Conservation (phyloP, 2,329 filamentous ascomycete species). For the Cladosporium sp. region DNA sequence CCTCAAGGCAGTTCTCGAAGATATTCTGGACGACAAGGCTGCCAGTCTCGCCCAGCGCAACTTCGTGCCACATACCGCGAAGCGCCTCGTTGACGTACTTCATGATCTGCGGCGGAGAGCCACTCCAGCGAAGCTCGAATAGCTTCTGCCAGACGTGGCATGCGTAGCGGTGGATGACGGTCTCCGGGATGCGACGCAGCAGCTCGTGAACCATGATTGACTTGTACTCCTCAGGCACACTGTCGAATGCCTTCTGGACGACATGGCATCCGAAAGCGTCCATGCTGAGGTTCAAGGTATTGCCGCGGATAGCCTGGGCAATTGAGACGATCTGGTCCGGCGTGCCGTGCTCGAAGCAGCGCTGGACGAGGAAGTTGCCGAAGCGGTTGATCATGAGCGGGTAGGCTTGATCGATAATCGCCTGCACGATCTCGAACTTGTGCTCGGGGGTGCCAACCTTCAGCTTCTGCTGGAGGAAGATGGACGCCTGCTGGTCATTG, state of each 20-base stretch:
- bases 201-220: constrained; percentile 98
- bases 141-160: constrained; percentile 99
- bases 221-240: constrained; percentile 95
- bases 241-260: constrained; percentile 97
- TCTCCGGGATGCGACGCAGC: constrained; percentile 90
- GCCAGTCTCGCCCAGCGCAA: constrained; percentile 92
- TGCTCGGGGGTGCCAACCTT: constrained; percentile 93
- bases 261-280: constrained; percentile 98
- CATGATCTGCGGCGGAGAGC: constrained; percentile 96
- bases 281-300: constrained; percentile 92
- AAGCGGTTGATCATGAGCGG: constrained; percentile 97
- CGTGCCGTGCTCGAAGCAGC: constrained; percentile 97
- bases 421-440: constrained; percentile 94
- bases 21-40: constrained; percentile 99
- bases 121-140: constrained; percentile 93
- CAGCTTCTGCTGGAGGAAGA: constrained; percentile 97
- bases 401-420: constrained; percentile 91
- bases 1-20: constrained; percentile 97
- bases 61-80: constrained; percentile 96
- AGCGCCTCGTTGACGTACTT: constrained; percentile 94
- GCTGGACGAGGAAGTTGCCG: constrained; percentile 95
- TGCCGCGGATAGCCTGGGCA: constrained; percentile 86
- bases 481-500: constrained; percentile 98
- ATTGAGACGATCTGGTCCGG: constrained; percentile 92
- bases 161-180: constrained; percentile 95